A percentile compares a stretch with the other conserved stretches of the same genome.
These are phyloP conservation scores for Sporothrix brasiliensis DNA, from an alignment of 2,329 filamentous ascomycete species.

Conservation along the genomic window DNA sequence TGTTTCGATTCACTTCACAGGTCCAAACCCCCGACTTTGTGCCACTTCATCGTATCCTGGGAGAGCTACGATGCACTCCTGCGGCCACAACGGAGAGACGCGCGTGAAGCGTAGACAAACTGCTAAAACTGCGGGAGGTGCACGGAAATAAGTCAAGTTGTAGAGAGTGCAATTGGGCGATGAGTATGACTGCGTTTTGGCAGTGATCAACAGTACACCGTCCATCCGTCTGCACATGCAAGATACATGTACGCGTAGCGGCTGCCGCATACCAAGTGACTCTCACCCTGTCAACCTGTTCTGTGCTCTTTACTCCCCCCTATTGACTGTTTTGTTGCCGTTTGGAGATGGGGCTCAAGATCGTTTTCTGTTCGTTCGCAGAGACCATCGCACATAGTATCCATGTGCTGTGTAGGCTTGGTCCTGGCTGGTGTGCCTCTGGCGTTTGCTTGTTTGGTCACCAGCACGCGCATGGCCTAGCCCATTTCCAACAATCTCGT, in stretches of 20 bases:
- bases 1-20: too few species aligned
- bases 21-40: too few species aligned
- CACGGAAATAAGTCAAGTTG: not conserved
- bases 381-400: not conserved
- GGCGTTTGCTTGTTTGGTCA: not conserved
- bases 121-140: not conserved
- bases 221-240: not conserved
- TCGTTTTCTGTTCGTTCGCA: not conserved
- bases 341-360: not conserved
- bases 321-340: not conserved
- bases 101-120: not conserved
- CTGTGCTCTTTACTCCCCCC: not conserved
- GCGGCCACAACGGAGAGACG: not conserved
- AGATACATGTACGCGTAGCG: not conserved
- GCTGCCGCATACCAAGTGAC: not conserved
- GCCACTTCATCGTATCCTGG: too few species aligned
- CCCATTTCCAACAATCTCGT: not conserved
- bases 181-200: not conserved
- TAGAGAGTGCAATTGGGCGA: not conserved
- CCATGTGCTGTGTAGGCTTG: not conserved
- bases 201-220: conserved; percentile 12
- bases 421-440: not conserved
- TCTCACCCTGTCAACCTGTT: not conserved
- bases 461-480: not conserved
- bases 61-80: not conserved